These are phyloP conservation scores for Pontederia crassipes DNA, from an alignment of 176 grass and related monocot genomes.

Conservation along the genomic window DNA sequence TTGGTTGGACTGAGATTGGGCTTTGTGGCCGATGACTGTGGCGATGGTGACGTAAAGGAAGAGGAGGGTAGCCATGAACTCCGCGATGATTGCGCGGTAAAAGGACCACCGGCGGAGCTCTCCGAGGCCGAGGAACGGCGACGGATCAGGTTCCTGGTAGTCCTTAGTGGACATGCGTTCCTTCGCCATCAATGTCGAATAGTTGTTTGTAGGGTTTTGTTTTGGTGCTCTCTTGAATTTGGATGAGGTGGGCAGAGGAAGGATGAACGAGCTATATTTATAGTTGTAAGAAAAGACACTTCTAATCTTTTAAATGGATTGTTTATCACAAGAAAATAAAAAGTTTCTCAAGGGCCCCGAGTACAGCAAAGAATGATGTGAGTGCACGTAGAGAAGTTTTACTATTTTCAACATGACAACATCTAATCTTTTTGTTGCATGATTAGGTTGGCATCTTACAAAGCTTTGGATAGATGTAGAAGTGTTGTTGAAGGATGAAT, in stretches of 20 bases:
- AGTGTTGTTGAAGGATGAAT: no score
- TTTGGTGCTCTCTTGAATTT: slow-evolving; percentile 1
- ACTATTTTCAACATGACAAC: no score
- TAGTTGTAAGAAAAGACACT: neutral
- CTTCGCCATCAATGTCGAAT: slow-evolving; percentile 12
- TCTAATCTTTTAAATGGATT: no score
- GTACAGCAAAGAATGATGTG: no score
- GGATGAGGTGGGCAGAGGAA: slow-evolving; percentile 3
- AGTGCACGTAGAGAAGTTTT: no score
- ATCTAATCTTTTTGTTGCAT: no score
- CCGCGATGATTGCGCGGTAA: slow-evolving; percentile 68
- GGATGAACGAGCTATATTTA: neutral
- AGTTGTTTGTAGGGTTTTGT: neutral
- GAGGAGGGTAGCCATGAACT: slow-evolving; percentile 76
- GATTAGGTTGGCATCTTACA: no score
- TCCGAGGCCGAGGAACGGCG: slow-evolving; percentile 35
- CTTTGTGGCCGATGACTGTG: slow-evolving; percentile 82
- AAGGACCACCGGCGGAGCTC: slow-evolving; percentile 58
- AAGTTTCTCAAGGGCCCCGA: no score
- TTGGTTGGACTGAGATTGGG: slow-evolving; percentile 7
- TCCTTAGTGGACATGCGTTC: slow-evolving; percentile 20
- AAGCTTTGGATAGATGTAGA: no score
- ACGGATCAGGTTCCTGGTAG: slow-evolving; percentile 45
- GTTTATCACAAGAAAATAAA: no score
- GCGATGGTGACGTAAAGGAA: slow-evolving; percentile 80